These are phyloP conservation scores for Aspergillus haitiensis DNA, from an alignment of 495 filamentous ascomycete species.

Conservation along the genomic window DNA sequence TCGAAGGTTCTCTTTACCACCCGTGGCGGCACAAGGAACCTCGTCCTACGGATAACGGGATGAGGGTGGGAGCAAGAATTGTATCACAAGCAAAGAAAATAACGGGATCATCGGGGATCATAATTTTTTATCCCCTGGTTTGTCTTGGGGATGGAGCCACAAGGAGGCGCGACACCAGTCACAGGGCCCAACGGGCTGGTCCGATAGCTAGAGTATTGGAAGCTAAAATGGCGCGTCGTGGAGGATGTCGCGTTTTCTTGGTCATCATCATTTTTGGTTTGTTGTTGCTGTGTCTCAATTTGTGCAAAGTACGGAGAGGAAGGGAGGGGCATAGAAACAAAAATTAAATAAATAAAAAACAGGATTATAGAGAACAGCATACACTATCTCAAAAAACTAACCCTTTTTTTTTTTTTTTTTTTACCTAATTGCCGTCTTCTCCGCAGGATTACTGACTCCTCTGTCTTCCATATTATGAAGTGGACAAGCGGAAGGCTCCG, in stretches of 20 bases:
- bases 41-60: neutral
- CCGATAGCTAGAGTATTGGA: neutral
- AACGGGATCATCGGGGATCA: conserved; percentile 8
- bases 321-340: neutral
- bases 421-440: neutral
- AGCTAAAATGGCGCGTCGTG: neutral
- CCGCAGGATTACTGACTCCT: neutral
- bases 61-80: neutral
- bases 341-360: too few relatives aligned
- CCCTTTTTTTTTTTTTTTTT: neutral
- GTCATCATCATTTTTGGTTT: neutral
- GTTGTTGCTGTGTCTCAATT: neutral
- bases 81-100: neutral
- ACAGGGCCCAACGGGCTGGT: conserved; percentile 12
- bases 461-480: neutral
- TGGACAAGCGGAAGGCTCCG: too few relatives aligned
- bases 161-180: neutral
- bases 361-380: too few relatives aligned
- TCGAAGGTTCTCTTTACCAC: too few relatives aligned
- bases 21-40: neutral
- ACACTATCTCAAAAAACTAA: too few relatives aligned
- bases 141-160: neutral
- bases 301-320: neutral
- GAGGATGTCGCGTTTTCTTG: neutral
- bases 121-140: neutral